Percentiles rank a stretch among this genome's conserved stretches.
phyloP scores from a whole-genome alignment of 495 filamentous ascomycete genomes.

The Hypoxylon subgilvum region DNA sequence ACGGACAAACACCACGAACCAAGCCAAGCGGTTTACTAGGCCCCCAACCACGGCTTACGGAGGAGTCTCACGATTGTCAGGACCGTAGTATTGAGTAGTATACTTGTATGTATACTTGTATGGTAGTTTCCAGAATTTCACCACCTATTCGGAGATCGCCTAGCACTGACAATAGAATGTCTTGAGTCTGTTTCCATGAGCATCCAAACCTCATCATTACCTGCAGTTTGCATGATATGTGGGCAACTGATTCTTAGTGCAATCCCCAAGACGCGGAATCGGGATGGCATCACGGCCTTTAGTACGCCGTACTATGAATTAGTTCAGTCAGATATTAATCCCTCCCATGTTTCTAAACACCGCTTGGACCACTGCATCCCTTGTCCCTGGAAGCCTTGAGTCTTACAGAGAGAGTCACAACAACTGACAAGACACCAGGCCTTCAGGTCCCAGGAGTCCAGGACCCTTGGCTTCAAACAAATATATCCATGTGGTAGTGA shows the following conservation, averaged over 20 bases:
- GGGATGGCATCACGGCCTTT: slow-evolving; percentile 24
- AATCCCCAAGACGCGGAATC: slow-evolving; percentile 38
- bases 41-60: slow-evolving; percentile 2
- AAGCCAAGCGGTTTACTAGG: not conserved
- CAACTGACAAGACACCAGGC: no score
- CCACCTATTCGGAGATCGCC: slow-evolving; percentile 2
- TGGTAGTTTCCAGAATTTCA: slow-evolving; percentile 10
- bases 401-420: no score
- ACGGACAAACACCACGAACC: slow-evolving; percentile 12
- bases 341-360: slow-evolving; percentile 5
- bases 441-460: slow-evolving; percentile 6
- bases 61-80: slow-evolving; percentile 3
- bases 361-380: slow-evolving; percentile 30
- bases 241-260: slow-evolving; percentile 20
- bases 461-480: slow-evolving; percentile 35
- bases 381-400: slow-evolving; percentile 20
- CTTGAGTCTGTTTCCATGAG: slow-evolving; percentile 23
- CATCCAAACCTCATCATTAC: not conserved
- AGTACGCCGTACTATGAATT: no score
- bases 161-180: slow-evolving; percentile 12
- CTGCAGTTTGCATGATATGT: slow-evolving; percentile 9
- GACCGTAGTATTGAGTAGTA: slow-evolving; percentile 1
- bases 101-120: not conserved
- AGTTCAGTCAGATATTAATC: slow-evolving; percentile 9
- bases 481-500: slow-evolving; percentile 21